Conservation (phyloP, 1,284 basidiomycete species). For the Singerocomus inundabilis region DNA sequence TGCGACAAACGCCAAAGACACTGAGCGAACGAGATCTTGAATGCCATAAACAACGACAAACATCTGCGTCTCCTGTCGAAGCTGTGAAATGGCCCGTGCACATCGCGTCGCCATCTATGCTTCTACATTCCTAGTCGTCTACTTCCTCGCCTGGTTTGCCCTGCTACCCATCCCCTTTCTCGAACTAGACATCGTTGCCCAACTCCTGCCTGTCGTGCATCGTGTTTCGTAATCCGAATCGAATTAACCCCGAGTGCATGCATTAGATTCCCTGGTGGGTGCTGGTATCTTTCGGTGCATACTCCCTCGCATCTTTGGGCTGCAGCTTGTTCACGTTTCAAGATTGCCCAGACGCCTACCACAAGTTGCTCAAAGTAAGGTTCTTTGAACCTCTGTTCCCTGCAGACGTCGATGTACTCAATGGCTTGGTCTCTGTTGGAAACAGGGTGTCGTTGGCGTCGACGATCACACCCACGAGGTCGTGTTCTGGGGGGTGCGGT, state of each 20-base stretch:
- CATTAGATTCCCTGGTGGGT: constrained; percentile 78
- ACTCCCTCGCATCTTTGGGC: constrained; percentile 70
- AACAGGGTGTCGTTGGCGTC: constrained; percentile 53
- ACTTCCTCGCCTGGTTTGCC: constrained; percentile 50
- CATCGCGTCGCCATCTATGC: constrained; percentile 20
- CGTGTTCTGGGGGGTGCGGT: constrained; percentile 56
- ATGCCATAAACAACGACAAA: not conserved
- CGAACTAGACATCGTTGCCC: constrained; percentile 40
- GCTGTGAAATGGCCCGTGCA: constrained; percentile 20
- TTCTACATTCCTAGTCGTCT: constrained; percentile 12
- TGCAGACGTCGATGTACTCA: constrained; percentile 44
- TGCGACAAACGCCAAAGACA: too few species aligned
- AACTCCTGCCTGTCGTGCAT: constrained; percentile 54
- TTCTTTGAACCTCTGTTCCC: not conserved
- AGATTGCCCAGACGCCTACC: constrained; percentile 77
- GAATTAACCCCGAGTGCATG: not conserved
- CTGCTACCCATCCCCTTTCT: constrained; percentile 57
- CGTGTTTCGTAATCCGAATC: not conserved
- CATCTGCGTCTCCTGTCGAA: not conserved
- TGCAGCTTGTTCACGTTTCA: constrained; percentile 69
- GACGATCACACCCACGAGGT: constrained; percentile 60
- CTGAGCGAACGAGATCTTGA: too few species aligned
- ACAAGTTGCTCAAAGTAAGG: constrained; percentile 59
- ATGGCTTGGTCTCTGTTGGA: constrained; percentile 58
- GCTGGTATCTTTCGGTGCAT: constrained; percentile 71